Percentiles rank a stretch among this genome's conserved stretches.
Evolutionary conservation across 257 asterid species (phyloP).

Genomic region (Orobanche coerulescens): DNA sequence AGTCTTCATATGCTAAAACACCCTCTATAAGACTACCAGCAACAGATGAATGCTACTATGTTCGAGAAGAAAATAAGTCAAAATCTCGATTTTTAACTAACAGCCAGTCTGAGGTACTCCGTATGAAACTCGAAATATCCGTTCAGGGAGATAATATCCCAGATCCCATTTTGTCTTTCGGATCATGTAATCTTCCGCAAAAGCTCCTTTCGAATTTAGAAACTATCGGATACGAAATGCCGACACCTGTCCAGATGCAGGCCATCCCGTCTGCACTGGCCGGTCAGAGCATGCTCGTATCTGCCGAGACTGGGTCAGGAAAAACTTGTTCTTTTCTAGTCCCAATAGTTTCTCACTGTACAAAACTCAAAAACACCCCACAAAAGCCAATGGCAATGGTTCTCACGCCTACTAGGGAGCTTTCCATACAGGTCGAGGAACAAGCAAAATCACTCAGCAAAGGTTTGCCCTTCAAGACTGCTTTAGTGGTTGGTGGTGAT

Average conservation of each 20-base stretch:
- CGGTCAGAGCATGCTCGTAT: constrained; percentile 69
- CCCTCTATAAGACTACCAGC: constrained; percentile 47
- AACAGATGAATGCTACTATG: constrained; percentile 65
- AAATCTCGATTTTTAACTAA: constrained; percentile 22
- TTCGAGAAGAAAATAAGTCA: constrained; percentile 41
- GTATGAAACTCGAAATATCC: constrained; percentile 57
- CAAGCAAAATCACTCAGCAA: constrained; percentile 86
- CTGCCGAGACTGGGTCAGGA: constrained; percentile 95
- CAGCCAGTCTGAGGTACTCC: constrained; percentile 39
- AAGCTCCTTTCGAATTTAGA: constrained; percentile 74
- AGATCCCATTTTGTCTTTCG: constrained; percentile 61
- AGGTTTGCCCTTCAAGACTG: constrained; percentile 90
- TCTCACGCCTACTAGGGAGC: constrained; percentile 90
- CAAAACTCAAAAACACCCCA: constrained; percentile 32
- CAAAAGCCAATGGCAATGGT: constrained; percentile 68
- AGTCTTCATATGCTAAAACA: constrained; percentile 24
- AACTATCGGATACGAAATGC: constrained; percentile 77
- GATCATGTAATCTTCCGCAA: constrained; percentile 62
- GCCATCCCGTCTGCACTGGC: constrained; percentile 72
- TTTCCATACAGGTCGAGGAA: constrained; percentile 85
- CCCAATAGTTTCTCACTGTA: constrained; percentile 57
- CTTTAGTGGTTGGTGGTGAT: constrained; percentile 89
- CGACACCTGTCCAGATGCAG: constrained; percentile 96
- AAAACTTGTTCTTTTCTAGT: constrained; percentile 80
- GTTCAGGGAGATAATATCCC: constrained; percentile 49